Percentiles rank a stretch among this genome's conserved stretches.
phyloP scores from a whole-genome alignment of 1,139 yeast genomes.

The Taiozyma onychis region DNA sequence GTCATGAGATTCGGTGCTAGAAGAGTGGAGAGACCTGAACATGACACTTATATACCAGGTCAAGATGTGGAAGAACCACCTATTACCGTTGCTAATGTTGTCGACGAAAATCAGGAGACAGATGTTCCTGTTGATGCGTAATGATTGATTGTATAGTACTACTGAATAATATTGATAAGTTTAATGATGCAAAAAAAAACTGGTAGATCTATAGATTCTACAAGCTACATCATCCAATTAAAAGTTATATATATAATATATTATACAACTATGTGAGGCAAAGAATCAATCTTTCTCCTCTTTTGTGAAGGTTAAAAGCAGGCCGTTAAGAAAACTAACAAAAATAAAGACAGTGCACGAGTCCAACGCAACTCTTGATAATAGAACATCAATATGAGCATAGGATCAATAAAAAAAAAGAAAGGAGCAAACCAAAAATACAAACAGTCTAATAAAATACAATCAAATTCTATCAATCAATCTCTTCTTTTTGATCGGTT shows the following conservation, averaged over 20 bases:
- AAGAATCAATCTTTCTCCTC: not conserved
- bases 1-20: conserved; percentile 22
- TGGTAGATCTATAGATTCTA: too few relatives aligned
- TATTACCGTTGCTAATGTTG: not conserved
- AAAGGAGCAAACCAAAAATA: not conserved
- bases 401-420: not conserved
- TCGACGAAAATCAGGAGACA: conserved; percentile 6
- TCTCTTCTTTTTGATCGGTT: conserved; percentile 28
- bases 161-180: too few relatives aligned
- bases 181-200: too few relatives aligned
- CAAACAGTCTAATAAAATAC: not conserved
- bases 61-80: not conserved
- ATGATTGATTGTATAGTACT: not conserved
- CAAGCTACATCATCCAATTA: too few relatives aligned
- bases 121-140: conserved; percentile 1
- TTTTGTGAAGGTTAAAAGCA: too few relatives aligned
- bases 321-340: too few relatives aligned
- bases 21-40: conserved; percentile 20
- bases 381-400: not conserved
- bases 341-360: too few relatives aligned
- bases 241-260: too few relatives aligned
- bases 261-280: too few relatives aligned
- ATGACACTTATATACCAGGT: conserved; percentile 19
- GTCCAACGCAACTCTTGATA: not conserved
- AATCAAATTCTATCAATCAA: conserved; percentile 28